Evolutionary conservation across 306 rosid species (phyloP), one percentile per base, ranked within the genome.

Genomic region (Fagus sylvatica): DNA sequence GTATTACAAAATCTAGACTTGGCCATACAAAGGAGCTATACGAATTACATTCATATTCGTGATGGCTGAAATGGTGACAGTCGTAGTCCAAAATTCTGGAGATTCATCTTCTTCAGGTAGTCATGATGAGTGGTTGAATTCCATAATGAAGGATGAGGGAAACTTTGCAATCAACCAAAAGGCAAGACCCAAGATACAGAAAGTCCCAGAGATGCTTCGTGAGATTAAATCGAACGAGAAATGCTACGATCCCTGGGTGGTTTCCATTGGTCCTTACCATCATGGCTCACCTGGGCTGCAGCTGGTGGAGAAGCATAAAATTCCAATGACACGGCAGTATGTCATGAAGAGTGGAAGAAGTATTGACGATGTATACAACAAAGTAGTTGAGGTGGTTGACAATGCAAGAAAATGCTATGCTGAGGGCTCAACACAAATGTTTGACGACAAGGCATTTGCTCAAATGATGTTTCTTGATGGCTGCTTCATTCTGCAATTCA

Each of bases 401-500:
- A 6, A 59, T 2, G 55, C 67, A 60, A 60, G 12, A 54, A 7
- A 41, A 22, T 59, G 49, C 75, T 55, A 65, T 5, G 62, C 19
- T 2, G 36, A 53, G 2, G 53, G 32, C 30, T 48, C 30, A 4
- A 54, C 17, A 0, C 3, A 10, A 1, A 10, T n/a, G 6, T 17
- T 22, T 4, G 40, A 37, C 1, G 49, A 67, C 1, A 28, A 22
- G 5, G 2, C 3, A 11, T 49, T 74, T 5, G 42, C 55, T 0
- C 19, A 19, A 28, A 15, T 53, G 57, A 2, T 73, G 69, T 56
- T 74, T 30, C 4, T 80, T 1, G 71, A 80, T 74, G 70, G 71
- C 0, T 69, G 73, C 33, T 69, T 56, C 2, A 28, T 30, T 2
- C 60, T 80, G 5, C 56, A 75, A 28, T 59, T 69, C 64, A 75